Evolutionary conservation across 2,329 filamentous ascomycete genomes (phyloP), one percentile per base, ranked within the genome.

Genomic region (Aspergillus calidoustus): DNA sequence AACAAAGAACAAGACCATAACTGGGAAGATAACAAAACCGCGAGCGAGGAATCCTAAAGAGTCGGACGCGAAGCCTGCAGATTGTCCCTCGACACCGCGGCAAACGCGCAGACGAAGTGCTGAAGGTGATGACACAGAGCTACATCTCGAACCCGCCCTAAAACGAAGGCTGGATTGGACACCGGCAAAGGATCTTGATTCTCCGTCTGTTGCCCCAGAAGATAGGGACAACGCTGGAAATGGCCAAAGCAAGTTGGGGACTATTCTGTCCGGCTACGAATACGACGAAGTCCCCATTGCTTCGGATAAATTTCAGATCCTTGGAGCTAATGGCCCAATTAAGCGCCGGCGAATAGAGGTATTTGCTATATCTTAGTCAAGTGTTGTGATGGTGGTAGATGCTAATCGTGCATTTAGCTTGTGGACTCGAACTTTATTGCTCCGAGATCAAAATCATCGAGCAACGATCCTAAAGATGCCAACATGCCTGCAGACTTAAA

Each of bases 121-220:
- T 17, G 28, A 48, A 13, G 66, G 65, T 34, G 58, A 49, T n/a
- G 43, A 56, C 22, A 23, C 54, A 19, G 54, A 65, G 5, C 56
- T 79, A 28, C 69, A 75, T n/a, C 57, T 79, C 25, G 76, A 76
- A 64, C 64, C 72, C 50, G 90, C 89, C 7, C 72, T 84, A 28
- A 79, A 77, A 50, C 81, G 90, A 62, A 82, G 87, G 62, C 70
- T 77, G 15, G 83, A 88, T 61, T 93, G 90, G 91, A 93, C 91
- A 1, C 90, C 89, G 2, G 84, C 87, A 4, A 82, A 80, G 51
- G 71, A 80, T 38, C 80, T 80, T 47, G 19, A 67, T 66, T 1
- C 60, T 72, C 3, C 62, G 71, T 60, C 64, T 44, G 65, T 64
- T 34, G 67, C 69, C 44, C 61, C 67, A 34, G 64, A 63, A 7